Conservation (phyloP, 129 eudicot species). For the Kitagawia praeruptora region DNA sequence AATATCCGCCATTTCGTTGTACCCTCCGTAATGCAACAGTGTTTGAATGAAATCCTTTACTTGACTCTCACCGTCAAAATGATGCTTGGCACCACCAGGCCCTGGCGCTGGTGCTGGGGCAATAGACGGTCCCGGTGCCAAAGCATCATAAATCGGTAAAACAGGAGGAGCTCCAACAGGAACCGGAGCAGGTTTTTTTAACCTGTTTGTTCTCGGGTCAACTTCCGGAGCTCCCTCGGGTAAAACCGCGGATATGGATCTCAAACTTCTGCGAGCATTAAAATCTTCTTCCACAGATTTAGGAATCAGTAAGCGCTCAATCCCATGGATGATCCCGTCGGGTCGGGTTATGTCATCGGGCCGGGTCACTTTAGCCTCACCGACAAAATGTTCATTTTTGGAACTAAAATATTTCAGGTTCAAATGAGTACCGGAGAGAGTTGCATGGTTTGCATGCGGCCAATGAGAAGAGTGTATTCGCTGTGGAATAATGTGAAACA, state of each 20-base stretch:
- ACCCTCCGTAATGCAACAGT: slow-evolving; percentile 81
- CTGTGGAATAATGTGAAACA: slow-evolving; percentile 62
- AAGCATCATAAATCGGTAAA: slow-evolving; percentile 58
- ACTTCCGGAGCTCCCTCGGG: slow-evolving; percentile 94
- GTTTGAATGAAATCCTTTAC: slow-evolving; percentile 86
- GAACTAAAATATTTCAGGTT: slow-evolving; percentile 15
- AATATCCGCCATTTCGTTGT: slow-evolving; percentile 89
- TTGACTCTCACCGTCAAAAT: slow-evolving; percentile 76
- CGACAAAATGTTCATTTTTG: slow-evolving; percentile 38
- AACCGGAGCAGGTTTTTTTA: slow-evolving; percentile 33
- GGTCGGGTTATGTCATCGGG: slow-evolving; percentile 63
- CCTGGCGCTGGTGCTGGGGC: slow-evolving; percentile 99
- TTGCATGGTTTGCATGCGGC: slow-evolving; percentile 35
- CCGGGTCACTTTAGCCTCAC: slow-evolving; percentile 39
- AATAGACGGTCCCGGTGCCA: slow-evolving; percentile 88
- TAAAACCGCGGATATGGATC: slow-evolving; percentile 70
- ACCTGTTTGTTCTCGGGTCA: slow-evolving; percentile 66
- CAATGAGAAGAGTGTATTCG: slow-evolving; percentile 53
- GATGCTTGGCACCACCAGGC: slow-evolving; percentile 73
- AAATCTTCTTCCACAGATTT: slow-evolving; percentile 74
- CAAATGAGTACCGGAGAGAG: slow-evolving; percentile 23
- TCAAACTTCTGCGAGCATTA: slow-evolving; percentile 57
- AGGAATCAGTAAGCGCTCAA: slow-evolving; percentile 65
- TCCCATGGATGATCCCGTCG: slow-evolving; percentile 89
- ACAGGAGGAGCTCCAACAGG: slow-evolving; percentile 67